Evolutionary conservation across 2,329 filamentous ascomycete genomes (phyloP), one percentile per base, ranked within the genome.

Genomic region (Aspergillus jensenii): DNA sequence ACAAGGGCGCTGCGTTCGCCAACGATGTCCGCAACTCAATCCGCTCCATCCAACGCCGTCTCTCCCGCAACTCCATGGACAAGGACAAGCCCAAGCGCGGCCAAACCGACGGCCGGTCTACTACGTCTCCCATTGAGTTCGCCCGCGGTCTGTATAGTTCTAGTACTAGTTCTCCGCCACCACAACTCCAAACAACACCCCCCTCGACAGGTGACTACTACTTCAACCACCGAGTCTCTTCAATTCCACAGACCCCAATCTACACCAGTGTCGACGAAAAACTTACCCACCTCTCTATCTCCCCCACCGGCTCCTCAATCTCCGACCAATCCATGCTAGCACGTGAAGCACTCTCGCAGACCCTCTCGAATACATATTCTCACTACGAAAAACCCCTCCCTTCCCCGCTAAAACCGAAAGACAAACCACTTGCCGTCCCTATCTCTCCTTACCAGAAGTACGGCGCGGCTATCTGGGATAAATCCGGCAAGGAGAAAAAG

Each of bases 391-490:
- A 31, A 4, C 27, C 27, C 27, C 27, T 31, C 3, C 27, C 27
- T 11, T 25, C 23, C 23, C 23, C 23, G 23, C 6, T 25, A 7
- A 31, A 31, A 11, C 45, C 54, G 55, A 6, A 60, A 55, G n/a
- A 9, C 8, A 62, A 62, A 55, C 71, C 72, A 44, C 64, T 71
- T 3, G 71, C 71, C 1, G 69, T 74, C 2, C 74, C 72, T 2
- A 62, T 73, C 9, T 70, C 72, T 0, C 63, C 69, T 1, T 76
- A 76, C 41, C 75, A 76, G 56, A 71, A 72, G 47, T 71, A 75
- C 31, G 74, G 72, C 6, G 56, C 72, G 0, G 64, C 69, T 3
- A 68, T 73, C 43, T 76, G 72, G 69, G 72, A 73, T n/a, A 63
- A 66, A 11, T 57, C 64, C 15, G 65, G 65, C 25, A 65, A 65